Conservation (phyloP, 2,329 filamentous ascomycete genomes). For the Colletotrichum sp. region DNA sequence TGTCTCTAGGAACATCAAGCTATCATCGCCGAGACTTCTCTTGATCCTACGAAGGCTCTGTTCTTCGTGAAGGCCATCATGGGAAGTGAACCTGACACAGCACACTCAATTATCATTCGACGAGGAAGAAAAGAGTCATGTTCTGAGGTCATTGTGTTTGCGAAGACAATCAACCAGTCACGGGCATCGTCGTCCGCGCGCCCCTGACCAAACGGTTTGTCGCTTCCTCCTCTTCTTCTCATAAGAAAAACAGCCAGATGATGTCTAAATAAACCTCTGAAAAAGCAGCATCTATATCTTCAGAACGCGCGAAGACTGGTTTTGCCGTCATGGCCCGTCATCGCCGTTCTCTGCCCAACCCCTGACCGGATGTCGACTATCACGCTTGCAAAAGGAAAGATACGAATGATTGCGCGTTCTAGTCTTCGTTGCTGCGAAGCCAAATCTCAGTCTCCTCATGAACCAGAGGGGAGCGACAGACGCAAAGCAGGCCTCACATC, state of each 20-base stretch:
- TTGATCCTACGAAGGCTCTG: not conserved
- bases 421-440: not conserved
- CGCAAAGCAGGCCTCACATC: not conserved
- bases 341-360: not conserved
- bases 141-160: not conserved
- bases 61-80: not conserved
- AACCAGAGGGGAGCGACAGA: not conserved
- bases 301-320: not conserved
- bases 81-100: not conserved
- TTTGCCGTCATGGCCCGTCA: not conserved
- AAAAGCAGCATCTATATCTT: not conserved
- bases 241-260: not conserved
- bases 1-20: not conserved
- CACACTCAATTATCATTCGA: not conserved
- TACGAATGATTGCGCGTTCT: not conserved
- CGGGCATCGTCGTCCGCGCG: not conserved
- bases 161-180: not conserved
- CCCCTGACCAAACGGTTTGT: not conserved
- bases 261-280: rapidly evolving
- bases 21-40: rapidly evolving
- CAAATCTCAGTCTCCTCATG: rapidly evolving
- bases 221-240: not conserved
- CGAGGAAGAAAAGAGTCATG: rapidly evolving
- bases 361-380: not conserved
- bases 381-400: not conserved